phyloP scores from a whole-genome alignment of 176 grass and related monocot species.

The Bromus sterilis region DNA sequence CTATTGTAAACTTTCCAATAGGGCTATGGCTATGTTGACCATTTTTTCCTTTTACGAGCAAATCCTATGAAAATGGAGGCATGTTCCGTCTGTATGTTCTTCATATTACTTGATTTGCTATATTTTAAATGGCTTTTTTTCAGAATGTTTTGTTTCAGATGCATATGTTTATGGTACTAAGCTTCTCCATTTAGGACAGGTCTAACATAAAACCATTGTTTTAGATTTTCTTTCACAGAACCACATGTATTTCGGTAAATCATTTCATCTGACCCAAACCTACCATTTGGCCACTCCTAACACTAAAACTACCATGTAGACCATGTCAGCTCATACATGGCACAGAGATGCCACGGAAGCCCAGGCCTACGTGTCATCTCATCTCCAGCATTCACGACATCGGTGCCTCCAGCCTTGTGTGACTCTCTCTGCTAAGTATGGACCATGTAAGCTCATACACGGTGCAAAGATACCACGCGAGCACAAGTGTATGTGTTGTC shows the following conservation, averaged over 20 bases:
- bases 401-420: not conserved
- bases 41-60: too few species aligned
- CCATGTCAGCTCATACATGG: not conserved
- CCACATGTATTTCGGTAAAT: too few species aligned
- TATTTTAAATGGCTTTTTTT: not conserved
- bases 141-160: not conserved
- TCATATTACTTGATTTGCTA: not conserved
- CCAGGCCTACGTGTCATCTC: not conserved
- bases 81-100: not conserved
- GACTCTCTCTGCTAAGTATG: too few species aligned
- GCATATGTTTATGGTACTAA: not conserved
- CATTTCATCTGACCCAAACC: too few species aligned
- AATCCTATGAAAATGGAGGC: not conserved
- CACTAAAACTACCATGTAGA: too few species aligned
- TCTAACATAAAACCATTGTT: not conserved
- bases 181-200: not conserved
- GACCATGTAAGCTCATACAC: too few species aligned
- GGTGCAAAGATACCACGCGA: too few species aligned
- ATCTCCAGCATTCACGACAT: not conserved
- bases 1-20: not conserved
- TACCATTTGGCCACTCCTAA: too few species aligned
- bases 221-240: not conserved
- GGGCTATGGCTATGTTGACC: too few species aligned
- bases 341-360: not conserved
- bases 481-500: too few species aligned